Base-by-base conservation (phyloP, 2,329 filamentous ascomycete genomes). In the Geosmithia flava region DNA sequence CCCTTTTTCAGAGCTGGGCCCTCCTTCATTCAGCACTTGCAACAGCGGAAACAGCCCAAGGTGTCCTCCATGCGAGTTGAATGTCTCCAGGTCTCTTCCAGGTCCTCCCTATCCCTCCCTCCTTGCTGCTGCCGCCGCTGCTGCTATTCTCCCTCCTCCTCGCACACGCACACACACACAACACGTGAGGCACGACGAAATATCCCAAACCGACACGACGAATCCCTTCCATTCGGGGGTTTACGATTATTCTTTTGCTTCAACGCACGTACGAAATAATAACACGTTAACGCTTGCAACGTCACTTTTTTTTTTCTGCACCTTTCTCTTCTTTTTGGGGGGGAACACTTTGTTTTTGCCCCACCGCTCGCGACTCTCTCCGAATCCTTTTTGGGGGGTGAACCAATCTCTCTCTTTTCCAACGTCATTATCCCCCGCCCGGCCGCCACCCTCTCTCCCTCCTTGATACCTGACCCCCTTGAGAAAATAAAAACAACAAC, bases 361-460 rank as follows among this genome's bases (percentile, higher is more conserved):
- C 46, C 46, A 47, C 46, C 46, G 46, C 46, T 47, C 40, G 46
- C 40, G 46, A 44, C 29, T 42, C 37, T 29, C 23, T 37, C 20
- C 20, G 7, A 47, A 11, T 27, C 42, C 44, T 50, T 42, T 29
- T 39, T 41, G 6, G 5, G 33, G 33, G 33, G 33, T 5, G 33
- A 37, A 37, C 3, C 33, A 43, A 41, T 47, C 30, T 30, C 37
- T 49, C 44, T 46, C 42, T n/a, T 53, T 50, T 47, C 51, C n/a
- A 53, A 54, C 56, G 52, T 59, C 56, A 57, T 59, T 53, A 27
- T 53, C 51, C 49, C 53, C 15, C 33, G 23, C 33, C 15, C 33
- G 15, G 13, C 15, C 33, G 33, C 33, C 33, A 37, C 15, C 41
- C 41, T 11, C 42, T 11, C 20, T 44, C 42, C 11, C 19, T 20